Conservation (phyloP, 2,329 filamentous ascomycete genomes). For the Aspergillus sclerotialis region DNA sequence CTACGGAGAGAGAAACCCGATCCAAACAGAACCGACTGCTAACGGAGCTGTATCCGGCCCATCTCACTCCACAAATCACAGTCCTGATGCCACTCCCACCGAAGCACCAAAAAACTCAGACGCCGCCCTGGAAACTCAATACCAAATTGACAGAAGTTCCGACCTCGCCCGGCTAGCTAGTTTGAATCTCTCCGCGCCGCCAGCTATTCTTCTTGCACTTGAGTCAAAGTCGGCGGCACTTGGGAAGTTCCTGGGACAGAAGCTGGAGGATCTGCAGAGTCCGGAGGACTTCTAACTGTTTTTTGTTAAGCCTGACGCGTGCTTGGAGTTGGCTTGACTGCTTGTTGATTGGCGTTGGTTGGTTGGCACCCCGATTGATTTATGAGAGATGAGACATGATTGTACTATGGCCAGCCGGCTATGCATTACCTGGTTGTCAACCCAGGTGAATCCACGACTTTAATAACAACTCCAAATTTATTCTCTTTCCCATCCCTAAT, state of each 20-base stretch:
- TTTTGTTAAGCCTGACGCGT: neutral
- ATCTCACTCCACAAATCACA: neutral
- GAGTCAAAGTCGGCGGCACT: conserved; percentile 38
- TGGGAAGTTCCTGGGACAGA: conserved; percentile 33
- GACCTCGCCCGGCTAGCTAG: conserved; percentile 33
- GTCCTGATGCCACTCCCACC: conserved; percentile 5
- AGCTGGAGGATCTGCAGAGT: conserved; percentile 33
- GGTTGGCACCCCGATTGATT: no score
- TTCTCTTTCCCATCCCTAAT: no score
- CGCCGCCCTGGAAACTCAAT: conserved; percentile 26
- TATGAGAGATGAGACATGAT: neutral
- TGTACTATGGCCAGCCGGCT: no score
- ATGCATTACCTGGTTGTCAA: no score
- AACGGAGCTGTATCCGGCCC: neutral
- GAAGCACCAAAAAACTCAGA: conserved; percentile 14
- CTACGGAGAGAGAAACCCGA: conserved; percentile 1
- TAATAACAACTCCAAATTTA: no score
- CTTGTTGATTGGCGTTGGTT: no score
- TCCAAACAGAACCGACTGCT: neutral
- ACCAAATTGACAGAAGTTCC: conserved; percentile 33
- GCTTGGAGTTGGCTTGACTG: neutral
- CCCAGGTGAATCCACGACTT: no score
- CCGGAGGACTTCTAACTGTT: conserved; percentile 34
- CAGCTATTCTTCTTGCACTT: conserved; percentile 32
- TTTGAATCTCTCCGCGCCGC: conserved; percentile 32